Evolutionary conservation across 192 early-diverging fungal genomes (phyloP).

Genomic region (Entophlyctis helioformis): DNA sequence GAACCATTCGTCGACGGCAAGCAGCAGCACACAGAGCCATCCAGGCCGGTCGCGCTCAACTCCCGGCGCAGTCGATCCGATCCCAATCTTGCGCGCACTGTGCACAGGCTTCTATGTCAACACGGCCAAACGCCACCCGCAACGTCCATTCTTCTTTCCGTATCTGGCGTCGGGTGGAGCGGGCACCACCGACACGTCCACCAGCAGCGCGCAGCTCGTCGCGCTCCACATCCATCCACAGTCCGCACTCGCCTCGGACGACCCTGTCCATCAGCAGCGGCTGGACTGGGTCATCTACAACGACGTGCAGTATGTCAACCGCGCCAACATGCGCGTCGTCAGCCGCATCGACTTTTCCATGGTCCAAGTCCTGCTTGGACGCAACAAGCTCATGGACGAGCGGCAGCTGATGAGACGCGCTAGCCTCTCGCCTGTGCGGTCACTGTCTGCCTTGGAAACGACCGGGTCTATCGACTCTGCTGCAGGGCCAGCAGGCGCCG

Average conservation of each 20-base stretch:
- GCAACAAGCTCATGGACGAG: constrained; percentile 18
- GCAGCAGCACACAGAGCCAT: too few species aligned
- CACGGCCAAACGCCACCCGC: constrained; percentile 37
- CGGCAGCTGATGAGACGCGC: constrained; percentile 2
- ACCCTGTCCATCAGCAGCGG: constrained; percentile 1
- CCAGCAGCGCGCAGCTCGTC: constrained; percentile 4
- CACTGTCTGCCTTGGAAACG: not conserved
- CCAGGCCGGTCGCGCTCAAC: too few species aligned
- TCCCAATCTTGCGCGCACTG: constrained; percentile 28
- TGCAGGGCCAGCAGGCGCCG: not conserved
- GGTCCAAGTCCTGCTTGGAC: constrained; percentile 26
- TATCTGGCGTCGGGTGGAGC: constrained; percentile 16
- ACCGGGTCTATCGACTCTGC: too few species aligned
- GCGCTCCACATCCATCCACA: constrained; percentile 21
- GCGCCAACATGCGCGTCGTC: constrained; percentile 32
- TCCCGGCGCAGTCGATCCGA: constrained; percentile 17
- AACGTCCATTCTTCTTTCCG: constrained; percentile 24
- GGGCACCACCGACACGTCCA: not conserved
- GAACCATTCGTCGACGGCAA: too few species aligned
- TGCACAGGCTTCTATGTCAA: constrained; percentile 39
- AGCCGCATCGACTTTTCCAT: constrained; percentile 27
- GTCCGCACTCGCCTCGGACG: constrained; percentile 6
- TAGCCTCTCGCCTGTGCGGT: not conserved
- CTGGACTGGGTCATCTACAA: constrained; percentile 40
- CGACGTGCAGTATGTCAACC: constrained; percentile 35